Base-by-base conservation (phyloP, 2,329 filamentous ascomycete species). In the Paradendryphiella salina region DNA sequence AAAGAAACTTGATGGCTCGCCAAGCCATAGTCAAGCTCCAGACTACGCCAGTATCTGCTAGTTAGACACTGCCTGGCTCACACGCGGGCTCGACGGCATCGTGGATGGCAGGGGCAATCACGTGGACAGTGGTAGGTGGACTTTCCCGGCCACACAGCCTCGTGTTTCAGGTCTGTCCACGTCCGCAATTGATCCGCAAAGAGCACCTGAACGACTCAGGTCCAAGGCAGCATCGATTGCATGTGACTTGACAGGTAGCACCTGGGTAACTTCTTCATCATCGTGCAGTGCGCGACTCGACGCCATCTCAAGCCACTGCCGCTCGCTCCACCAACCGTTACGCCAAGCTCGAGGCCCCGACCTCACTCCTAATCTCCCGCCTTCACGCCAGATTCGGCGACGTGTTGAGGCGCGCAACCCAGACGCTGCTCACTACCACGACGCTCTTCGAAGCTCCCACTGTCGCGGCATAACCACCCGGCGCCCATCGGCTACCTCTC, bases 301-400 rank as follows among this genome's bases (percentile, higher is more conserved):
- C 57, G 50, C 57, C 50, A 42, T 32, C 41, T 6, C 34, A 61
- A 64, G 65, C 63, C 65, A 63, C 62, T 56, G 60, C 58, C 55
- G 54, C 60, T 63, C 56, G 57, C 54, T 63, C 50, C 61, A 56
- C 57, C 60, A 63, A 43, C 61, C 52, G 54, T 52, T 51, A 61
- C 64, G 69, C 69, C 69, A 73, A 72, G 69, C 57, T 13, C 23
- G 52, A 56, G 59, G 48, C 46, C 26, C 48, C 57, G 52, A 64
- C 61, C 55, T 67, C 60, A 66, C 56, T 56, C 52, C 60, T 62
- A 64, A 71, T 71, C 69, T 71, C 67, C 67, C 67, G 50, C 43
- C 50, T 59, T 60, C 63, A 65, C 60, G 45, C 49, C 43, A 51
- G 37, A 46, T 52, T 48, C 53, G 43, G 60, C 60, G 51, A 55